Conservation (phyloP, 768 basidiomycete species). For the Psilocybe cyanescens region DNA sequence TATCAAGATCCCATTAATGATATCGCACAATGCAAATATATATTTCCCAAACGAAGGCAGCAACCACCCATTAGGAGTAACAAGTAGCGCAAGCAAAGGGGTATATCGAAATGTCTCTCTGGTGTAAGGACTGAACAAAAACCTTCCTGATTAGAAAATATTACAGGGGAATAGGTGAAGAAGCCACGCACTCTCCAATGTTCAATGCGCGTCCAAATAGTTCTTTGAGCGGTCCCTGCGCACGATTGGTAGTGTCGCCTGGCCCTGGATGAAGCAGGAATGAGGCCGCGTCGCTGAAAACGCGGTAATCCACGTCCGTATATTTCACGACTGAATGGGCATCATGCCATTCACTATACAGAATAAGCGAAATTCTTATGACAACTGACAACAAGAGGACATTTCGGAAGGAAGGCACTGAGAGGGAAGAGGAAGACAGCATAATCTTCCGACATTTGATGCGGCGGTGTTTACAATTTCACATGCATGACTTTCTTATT, state of each 20-base stretch:
- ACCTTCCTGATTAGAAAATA: slow-evolving; percentile 9
- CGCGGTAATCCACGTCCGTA: slow-evolving; percentile 97
- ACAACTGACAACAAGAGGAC: slow-evolving; percentile 57
- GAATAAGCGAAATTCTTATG: slow-evolving; percentile 70
- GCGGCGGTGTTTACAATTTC: not conserved
- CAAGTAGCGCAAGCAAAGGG: slow-evolving; percentile 82
- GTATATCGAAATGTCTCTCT: slow-evolving; percentile 97
- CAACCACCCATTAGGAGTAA: slow-evolving; percentile 80
- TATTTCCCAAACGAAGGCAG: slow-evolving; percentile 92
- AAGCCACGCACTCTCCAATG: slow-evolving; percentile 75
- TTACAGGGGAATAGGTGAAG: not conserved
- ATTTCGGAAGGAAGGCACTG: slow-evolving; percentile 47
- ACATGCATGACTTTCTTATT: not conserved
- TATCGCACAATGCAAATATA: slow-evolving; percentile 83
- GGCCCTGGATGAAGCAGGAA: slow-evolving; percentile 61
- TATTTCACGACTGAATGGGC: slow-evolving; percentile 85
- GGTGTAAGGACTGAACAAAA: slow-evolving; percentile 75
- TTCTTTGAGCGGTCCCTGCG: slow-evolving; percentile 60
- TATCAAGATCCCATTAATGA: slow-evolving; percentile 77
- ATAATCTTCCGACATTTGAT: not conserved
- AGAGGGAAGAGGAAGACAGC: slow-evolving; percentile 19
- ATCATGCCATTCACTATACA: slow-evolving; percentile 93
- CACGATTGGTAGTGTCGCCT: slow-evolving; percentile 45
- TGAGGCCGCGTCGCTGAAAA: slow-evolving; percentile 90
- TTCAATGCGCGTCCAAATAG: slow-evolving; percentile 34